phyloP scores from a whole-genome alignment of 768 basidiomycete genomes.

The Ephemerocybe angulata region DNA sequence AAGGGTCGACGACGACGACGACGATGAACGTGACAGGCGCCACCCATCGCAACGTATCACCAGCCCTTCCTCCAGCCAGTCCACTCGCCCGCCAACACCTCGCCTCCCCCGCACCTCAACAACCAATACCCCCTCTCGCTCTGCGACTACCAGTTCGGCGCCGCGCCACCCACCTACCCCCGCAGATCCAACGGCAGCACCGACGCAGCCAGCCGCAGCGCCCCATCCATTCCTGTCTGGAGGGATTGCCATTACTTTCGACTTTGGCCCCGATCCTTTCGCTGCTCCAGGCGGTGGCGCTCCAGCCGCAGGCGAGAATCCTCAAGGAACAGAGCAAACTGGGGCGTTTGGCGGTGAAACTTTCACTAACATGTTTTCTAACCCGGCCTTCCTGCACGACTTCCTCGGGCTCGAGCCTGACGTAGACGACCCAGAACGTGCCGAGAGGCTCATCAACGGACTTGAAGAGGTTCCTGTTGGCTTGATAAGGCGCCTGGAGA shows the following conservation, averaged over 20 bases:
- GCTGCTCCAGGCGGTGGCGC: neutral
- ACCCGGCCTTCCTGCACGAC: conserved; percentile 4
- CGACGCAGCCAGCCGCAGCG: neutral
- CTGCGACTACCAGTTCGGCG: conserved; percentile 8
- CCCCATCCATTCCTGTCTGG: neutral
- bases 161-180: neutral
- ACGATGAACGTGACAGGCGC: conserved; percentile 57
- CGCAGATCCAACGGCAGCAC: neutral
- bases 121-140: neutral
- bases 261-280: neutral
- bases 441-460: conserved; percentile 11
- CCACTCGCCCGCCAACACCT: conserved; percentile 3
- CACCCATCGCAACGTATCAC: conserved; percentile 59
- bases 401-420: conserved; percentile 9
- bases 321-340: neutral
- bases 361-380: neutral
- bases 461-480: conserved; percentile 12
- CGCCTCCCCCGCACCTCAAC: conserved; percentile 14
- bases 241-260: neutral
- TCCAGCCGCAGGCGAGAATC: neutral
- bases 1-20: conserved; percentile 59
- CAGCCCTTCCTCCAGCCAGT: conserved; percentile 14
- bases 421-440: conserved; percentile 12
- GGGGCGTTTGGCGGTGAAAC: neutral
- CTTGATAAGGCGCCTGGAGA: conserved; percentile 10